phyloP scores from a whole-genome alignment of 1,284 basidiomycete genomes.

The Anthracocystis panici-leucophaei region DNA sequence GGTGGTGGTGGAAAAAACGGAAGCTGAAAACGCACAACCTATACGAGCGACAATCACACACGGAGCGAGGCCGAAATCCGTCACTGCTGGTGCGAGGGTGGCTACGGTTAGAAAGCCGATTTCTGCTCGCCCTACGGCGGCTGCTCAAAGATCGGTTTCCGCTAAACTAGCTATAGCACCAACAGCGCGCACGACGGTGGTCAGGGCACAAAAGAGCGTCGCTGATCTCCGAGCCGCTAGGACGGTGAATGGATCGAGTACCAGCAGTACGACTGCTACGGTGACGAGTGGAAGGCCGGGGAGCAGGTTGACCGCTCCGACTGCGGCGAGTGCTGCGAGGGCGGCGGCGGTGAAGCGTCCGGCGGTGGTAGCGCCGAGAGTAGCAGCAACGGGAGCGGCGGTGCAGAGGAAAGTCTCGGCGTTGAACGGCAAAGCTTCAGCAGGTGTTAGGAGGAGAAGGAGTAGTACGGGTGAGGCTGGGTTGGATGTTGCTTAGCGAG shows the following conservation, averaged over 20 bases:
- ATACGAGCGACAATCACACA: slow-evolving; percentile 8
- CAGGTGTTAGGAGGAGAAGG: slow-evolving; percentile 15
- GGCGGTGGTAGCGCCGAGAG: background rate
- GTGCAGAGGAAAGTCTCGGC: slow-evolving; percentile 10
- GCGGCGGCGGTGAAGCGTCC: slow-evolving; percentile 21
- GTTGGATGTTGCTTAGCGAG: slow-evolving; percentile 28
- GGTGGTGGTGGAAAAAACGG: background rate
- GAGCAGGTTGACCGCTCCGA: slow-evolving; percentile 35
- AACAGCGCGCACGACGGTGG: background rate
- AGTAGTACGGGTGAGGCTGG: slow-evolving; percentile 40
- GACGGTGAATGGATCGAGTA: slow-evolving; percentile 7
- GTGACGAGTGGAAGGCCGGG: slow-evolving; percentile 8
- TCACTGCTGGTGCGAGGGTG: slow-evolving; percentile 2
- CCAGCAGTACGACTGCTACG: slow-evolving; percentile 18
- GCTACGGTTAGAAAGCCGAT: slow-evolving; percentile 10
- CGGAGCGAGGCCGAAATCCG: too few relatives aligned
- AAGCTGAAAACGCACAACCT: slow-evolving; percentile 12
- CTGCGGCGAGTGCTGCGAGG: slow-evolving; percentile 34
- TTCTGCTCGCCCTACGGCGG: background rate
- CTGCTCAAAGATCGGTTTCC: slow-evolving; percentile 14
- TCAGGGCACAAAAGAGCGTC: slow-evolving; percentile 33
- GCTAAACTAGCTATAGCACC: slow-evolving; percentile 5
- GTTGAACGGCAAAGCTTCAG: background rate
- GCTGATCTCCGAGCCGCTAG: slow-evolving; percentile 12
- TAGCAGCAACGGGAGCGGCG: background rate